Evolutionary conservation across 2,329 filamentous ascomycete species (phyloP).

Genomic region (Aureobasidium namibiae): DNA sequence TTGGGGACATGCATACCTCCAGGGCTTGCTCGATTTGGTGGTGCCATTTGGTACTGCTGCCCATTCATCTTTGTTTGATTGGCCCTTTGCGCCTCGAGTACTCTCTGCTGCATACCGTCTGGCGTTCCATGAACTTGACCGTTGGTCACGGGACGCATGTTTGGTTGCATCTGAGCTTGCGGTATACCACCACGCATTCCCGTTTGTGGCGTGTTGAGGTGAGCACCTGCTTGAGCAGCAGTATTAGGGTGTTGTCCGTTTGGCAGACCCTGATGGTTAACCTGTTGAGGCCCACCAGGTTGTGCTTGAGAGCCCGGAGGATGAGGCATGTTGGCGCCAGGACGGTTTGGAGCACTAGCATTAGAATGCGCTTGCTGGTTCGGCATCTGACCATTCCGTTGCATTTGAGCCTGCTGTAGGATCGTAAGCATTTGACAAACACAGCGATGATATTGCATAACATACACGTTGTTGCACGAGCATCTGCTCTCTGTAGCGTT

Average conservation of each 20-base stretch:
- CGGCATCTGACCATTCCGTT: constrained; percentile 4
- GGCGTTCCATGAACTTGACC: not conserved
- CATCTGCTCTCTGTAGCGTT: constrained; percentile 57
- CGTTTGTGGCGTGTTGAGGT: constrained; percentile 42
- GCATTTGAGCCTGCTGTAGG: constrained; percentile 21
- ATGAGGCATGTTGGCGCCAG: not conserved
- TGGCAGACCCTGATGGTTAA: constrained; percentile 34
- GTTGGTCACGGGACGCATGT: constrained; percentile 13
- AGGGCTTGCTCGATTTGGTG: constrained; percentile 15
- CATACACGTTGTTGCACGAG: constrained; percentile 35
- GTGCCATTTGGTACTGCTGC: constrained; percentile 15
- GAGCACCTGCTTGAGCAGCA: constrained; percentile 21
- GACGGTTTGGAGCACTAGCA: not conserved
- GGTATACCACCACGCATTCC: constrained; percentile 50
- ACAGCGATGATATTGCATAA: not conserved
- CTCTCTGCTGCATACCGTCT: constrained; percentile 12
- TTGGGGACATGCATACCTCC: constrained; percentile 1
- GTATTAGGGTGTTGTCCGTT: constrained; percentile 32
- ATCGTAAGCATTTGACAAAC: not conserved
- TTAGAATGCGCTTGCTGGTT: constrained; percentile 7
- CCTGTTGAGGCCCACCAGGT: constrained; percentile 17
- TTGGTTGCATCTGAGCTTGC: constrained; percentile 46
- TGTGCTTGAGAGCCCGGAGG: not conserved
- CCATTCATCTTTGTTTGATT: constrained; percentile 14
- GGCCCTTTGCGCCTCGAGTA: constrained; percentile 18